Conservation (phyloP, 441 rosid species). For the Corymbia citriodora region DNA sequence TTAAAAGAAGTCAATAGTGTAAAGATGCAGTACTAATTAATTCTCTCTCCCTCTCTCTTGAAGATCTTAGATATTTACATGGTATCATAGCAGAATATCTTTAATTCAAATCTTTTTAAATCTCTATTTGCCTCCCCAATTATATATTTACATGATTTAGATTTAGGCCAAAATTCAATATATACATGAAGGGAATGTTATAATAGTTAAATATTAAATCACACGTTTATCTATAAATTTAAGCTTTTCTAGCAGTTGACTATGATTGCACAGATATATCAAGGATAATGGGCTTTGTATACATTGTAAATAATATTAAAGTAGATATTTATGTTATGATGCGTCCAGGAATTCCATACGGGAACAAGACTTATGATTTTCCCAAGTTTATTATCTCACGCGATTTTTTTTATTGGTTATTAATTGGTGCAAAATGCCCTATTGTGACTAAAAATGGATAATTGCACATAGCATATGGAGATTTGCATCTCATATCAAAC, state of each 20-base stretch:
- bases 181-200: neutral
- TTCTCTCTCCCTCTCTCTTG: neutral
- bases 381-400: neutral
- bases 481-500: neutral
- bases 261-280: accelerated
- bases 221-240: accelerated
- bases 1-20: neutral
- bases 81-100: neutral
- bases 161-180: accelerated
- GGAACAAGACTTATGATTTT: neutral
- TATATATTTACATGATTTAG: too few species aligned
- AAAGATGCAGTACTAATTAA: neutral
- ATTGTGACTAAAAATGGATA: neutral
- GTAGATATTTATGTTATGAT: neutral
- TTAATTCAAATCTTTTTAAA: too few species aligned
- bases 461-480: neutral
- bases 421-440: neutral
- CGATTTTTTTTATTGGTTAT: neutral
- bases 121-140: too few species aligned
- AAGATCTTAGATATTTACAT: neutral
- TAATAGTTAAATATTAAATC: neutral
- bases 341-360: neutral
- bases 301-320: neutral
- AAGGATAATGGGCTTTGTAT: neutral
- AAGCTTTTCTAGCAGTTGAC: accelerated